A percentile compares a stretch with the other conserved stretches of the same genome.
phyloP scores from a whole-genome alignment of 179 eudicot species.

The Silene noctiflora region DNA sequence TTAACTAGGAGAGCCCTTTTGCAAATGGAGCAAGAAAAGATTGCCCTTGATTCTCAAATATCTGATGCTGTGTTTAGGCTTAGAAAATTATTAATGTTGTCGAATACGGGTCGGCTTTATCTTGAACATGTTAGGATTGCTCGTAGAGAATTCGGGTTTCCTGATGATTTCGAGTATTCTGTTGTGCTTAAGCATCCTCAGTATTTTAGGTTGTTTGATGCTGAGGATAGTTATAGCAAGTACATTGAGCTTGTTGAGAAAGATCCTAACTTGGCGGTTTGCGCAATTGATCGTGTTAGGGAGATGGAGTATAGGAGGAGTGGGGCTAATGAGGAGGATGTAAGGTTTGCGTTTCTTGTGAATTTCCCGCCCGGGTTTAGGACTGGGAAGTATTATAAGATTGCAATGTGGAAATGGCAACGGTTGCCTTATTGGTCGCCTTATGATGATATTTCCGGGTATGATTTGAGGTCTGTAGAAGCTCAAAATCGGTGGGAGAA shows the following conservation, averaged over 20 bases:
- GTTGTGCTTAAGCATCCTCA: conserved; percentile 41
- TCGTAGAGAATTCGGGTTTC: conserved; percentile 44
- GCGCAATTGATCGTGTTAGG: conserved; percentile 38
- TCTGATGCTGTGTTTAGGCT: conserved; percentile 37
- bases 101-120: conserved; percentile 36
- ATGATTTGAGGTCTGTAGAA: conserved; percentile 43
- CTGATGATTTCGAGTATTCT: conserved; percentile 49
- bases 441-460: conserved; percentile 41
- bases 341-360: conserved; percentile 33
- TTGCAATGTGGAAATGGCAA: conserved; percentile 54
- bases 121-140: conserved; percentile 50
- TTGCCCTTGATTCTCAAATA: conserved; percentile 36
- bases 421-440: conserved; percentile 48
- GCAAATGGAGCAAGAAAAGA: conserved; percentile 43
- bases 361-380: conserved; percentile 43
- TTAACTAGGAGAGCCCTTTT: conserved; percentile 41
- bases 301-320: conserved; percentile 43
- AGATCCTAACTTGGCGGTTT: conserved; percentile 34
- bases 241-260: conserved; percentile 43
- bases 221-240: conserved; percentile 42
- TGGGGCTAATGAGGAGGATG: conserved; percentile 31
- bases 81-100: conserved; percentile 43
- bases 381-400: conserved; percentile 39
- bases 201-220: conserved; percentile 47
- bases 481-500: conserved; percentile 45